Conservation (phyloP, 2,329 filamentous ascomycete species). For the Microcera coccophila region DNA sequence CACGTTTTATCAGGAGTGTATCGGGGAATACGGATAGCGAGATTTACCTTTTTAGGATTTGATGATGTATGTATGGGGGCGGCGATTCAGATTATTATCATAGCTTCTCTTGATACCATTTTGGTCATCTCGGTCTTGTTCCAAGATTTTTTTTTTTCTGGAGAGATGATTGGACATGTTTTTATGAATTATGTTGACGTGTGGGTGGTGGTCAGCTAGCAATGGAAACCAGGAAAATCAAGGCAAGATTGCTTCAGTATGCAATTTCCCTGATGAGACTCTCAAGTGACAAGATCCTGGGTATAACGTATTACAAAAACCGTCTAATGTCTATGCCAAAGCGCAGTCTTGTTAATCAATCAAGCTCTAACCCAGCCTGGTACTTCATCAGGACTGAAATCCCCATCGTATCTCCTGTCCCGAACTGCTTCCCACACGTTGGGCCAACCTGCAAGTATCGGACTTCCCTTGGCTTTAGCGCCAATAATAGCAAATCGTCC, state of each 20-base stretch:
- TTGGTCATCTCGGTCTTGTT: slow-evolving; percentile 11
- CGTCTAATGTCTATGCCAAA: background rate
- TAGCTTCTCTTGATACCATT: slow-evolving; percentile 13
- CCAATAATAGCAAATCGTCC: slow-evolving; percentile 79
- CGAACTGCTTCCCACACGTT: slow-evolving; percentile 65
- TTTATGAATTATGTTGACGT: slow-evolving; percentile 16
- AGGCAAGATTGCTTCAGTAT: slow-evolving; percentile 11
- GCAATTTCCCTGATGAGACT: slow-evolving; percentile 1
- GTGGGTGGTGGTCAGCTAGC: background rate
- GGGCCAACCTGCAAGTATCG: slow-evolving; percentile 71
- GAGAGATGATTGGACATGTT: slow-evolving; percentile 23
- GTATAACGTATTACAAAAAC: background rate
- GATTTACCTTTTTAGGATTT: slow-evolving; percentile 16
- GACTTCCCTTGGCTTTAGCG: slow-evolving; percentile 61
- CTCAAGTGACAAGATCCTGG: background rate
- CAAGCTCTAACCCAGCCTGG: slow-evolving; percentile 68
- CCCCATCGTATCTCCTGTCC: slow-evolving; percentile 55
- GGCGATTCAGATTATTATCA: background rate
- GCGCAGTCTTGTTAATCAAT: slow-evolving; percentile 13
- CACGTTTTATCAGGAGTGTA: slow-evolving; percentile 14
- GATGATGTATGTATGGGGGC: slow-evolving; percentile 25
- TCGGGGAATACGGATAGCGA: slow-evolving; percentile 16
- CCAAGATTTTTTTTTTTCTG: slow-evolving; percentile 8
- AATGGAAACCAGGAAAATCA: slow-evolving; percentile 20
- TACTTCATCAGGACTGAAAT: slow-evolving; percentile 60